phyloP scores from a whole-genome alignment of 257 asterid species.

The Vinca minor region DNA sequence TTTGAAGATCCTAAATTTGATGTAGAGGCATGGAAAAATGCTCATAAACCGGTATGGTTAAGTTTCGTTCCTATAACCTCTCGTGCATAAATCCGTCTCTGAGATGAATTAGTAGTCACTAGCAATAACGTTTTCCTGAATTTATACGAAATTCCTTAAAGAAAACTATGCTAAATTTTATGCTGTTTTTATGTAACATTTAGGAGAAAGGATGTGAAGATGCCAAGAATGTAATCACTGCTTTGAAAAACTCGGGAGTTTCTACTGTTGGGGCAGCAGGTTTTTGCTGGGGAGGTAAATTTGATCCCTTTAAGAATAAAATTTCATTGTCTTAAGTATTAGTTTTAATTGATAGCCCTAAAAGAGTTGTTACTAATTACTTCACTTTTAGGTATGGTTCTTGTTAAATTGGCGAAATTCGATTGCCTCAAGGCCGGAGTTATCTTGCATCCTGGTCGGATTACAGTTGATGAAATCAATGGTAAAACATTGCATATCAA shows the following conservation, averaged over 20 bases:
- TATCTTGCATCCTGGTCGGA: slow-evolving; percentile 56
- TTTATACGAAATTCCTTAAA: too few species aligned
- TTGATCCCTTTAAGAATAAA: too few species aligned
- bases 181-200: too few species aligned
- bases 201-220: slow-evolving; percentile 64
- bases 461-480: slow-evolving; percentile 44
- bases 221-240: slow-evolving; percentile 41
- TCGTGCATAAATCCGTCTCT: too few species aligned
- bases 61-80: too few species aligned
- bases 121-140: not conserved
- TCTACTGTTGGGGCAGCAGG: slow-evolving; percentile 61
- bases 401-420: slow-evolving; percentile 41
- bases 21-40: slow-evolving; percentile 27
- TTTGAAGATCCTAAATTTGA: slow-evolving; percentile 5
- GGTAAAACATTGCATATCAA: slow-evolving; percentile 23
- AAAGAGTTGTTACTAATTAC: too few species aligned
- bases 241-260: slow-evolving; percentile 48
- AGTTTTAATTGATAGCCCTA: too few species aligned
- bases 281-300: slow-evolving; percentile 83
- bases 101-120: too few species aligned
- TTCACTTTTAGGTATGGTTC: slow-evolving; percentile 42
- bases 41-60: slow-evolving; percentile 42
- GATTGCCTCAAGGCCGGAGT: slow-evolving; percentile 52
- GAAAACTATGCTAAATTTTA: too few species aligned
- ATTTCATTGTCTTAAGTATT: too few species aligned